Conservation (phyloP, 345 rosid species). For the Populus euphratica region DNA sequence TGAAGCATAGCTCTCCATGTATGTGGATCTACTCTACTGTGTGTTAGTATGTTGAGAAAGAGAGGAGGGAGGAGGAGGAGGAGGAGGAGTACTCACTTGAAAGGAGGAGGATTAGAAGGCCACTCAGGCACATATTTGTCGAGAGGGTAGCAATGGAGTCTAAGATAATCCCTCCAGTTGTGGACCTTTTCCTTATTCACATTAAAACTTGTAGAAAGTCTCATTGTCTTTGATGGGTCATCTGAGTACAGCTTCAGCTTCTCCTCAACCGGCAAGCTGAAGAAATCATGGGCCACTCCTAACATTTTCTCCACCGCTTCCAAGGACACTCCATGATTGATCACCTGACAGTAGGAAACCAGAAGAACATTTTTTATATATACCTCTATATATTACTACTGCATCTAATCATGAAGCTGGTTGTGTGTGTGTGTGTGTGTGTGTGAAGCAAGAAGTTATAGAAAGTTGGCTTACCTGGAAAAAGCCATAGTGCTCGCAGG, state of each 20-base stretch:
- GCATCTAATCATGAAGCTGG: neutral
- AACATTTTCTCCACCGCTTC: conserved; percentile 42
- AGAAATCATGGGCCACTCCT: conserved; percentile 53
- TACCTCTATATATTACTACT: neutral
- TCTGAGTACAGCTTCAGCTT: conserved; percentile 82
- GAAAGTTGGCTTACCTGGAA: conserved; percentile 46
- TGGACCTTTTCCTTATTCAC: conserved; percentile 70
- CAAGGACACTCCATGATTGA: conserved; percentile 55
- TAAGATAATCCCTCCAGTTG: conserved; percentile 85
- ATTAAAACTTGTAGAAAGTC: conserved; percentile 82
- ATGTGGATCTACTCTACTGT: neutral
- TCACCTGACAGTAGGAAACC: conserved; percentile 40
- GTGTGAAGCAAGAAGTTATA: neutral
- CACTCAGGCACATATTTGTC: conserved; percentile 63
- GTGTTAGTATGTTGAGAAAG: neutral
- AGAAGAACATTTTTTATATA: neutral
- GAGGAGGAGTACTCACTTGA: conserved; percentile 45
- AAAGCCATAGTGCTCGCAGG: conserved; percentile 58
- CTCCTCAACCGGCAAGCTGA: conserved; percentile 65
- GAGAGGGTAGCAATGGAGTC: conserved; percentile 78
- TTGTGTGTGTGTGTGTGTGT: no score
- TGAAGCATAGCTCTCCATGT: neutral
- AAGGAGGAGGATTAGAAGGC: conserved; percentile 73
- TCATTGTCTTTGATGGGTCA: conserved; percentile 69
- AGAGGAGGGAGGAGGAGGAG: neutral